Base-by-base conservation (phyloP, 2,329 filamentous ascomycete genomes). In the Pezicula neosporulosa region DNA sequence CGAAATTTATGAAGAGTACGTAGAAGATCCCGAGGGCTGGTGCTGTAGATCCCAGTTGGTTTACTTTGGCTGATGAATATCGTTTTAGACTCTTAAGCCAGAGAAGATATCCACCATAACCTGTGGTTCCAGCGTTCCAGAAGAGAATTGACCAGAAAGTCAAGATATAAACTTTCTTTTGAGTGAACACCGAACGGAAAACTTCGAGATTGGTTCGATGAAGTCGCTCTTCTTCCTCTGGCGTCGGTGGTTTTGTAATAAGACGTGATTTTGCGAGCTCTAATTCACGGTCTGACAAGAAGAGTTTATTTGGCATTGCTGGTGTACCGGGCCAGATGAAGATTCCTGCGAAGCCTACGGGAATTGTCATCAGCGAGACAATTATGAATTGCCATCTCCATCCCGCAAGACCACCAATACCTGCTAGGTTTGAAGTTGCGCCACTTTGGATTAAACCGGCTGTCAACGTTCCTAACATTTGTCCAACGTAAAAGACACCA, bases 361-460 rank as follows among this genome's bases (percentile, higher is more conserved):
- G 77, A 12, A 83, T 75, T 1, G 80, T 82, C 51, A 83, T 77
- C 5, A 82, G 51, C 3, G 76, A 68, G 47, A 71, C 72, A 60
- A 80, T 77, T 43, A 80, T 76, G 57, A 80, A 82, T 68, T 82
- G 77, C 79, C 78, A 82, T n/a, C 76, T 56, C 69, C 69, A 72
- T 1, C 69, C 69, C 8, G 57, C 55, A 19, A 62, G 42, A 2
- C 60, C 60, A 10, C 49, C 47, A 2, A 62, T 54, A 13, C 60
- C 60, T 48, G 60, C 46, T 6, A 62, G 49, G 47, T 60, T 48
- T 4, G 49, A 37, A 18, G 51, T 53, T 8, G 60, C 56, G 10
- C 53, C 59, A 28, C 49, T 53, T 53, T 61, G 60, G 18, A 63
- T 56, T 41, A 63, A 35, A 8, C 60, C 60, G 7, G 58, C 58